Evolutionary conservation across 768 basidiomycete species (phyloP), one percentile per base, ranked within the genome.

Genomic region (Daedaleopsis nitida): DNA sequence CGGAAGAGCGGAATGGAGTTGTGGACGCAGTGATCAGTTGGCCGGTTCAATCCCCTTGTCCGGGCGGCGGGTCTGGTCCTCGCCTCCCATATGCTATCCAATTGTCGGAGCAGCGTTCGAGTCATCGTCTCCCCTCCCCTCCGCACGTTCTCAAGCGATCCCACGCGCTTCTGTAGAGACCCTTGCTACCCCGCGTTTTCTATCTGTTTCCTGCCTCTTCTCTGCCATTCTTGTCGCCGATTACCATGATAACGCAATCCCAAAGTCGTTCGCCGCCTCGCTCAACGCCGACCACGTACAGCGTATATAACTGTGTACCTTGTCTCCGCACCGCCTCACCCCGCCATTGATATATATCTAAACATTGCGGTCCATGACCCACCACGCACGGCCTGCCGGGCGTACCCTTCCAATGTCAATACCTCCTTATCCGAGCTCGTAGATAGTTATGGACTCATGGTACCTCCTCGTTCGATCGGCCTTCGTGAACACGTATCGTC

Each of bases 1-100:
- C 80, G 87, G 70, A 74, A 82, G 60, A 86, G 83, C 61, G 84
- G 83, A 59, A 85, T 88, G 81, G 89, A 92, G 72, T 72, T 83
- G 55, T 92, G 90, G 89, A 84, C 86, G 65, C 84, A 89, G 81
- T 91, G 78, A 86, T 24, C 47, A 24, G 24, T 51, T 39, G 45
- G 12, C 16, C 43, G 19, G 51, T 57, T 19, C 43, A 13, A 23
- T 14, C 14, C 34, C 19, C 37, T 50, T 38, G 54, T 50, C 19
- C 38, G 57, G 47, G 32, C 47, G n/a, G 27, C 16, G 42, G 14
- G 55, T 32, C 32, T 23, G 55, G 45, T 52, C 16, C 43, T 17
- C 54, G 27, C 24, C 16, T 57, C 13, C 47, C 32, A 27, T 21
- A 24, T 59, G 24, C 54, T 56, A 38, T 55, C 45, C 39, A 62